phyloP scores from a whole-genome alignment of 768 basidiomycete genomes.

The Naematelia encephala region DNA sequence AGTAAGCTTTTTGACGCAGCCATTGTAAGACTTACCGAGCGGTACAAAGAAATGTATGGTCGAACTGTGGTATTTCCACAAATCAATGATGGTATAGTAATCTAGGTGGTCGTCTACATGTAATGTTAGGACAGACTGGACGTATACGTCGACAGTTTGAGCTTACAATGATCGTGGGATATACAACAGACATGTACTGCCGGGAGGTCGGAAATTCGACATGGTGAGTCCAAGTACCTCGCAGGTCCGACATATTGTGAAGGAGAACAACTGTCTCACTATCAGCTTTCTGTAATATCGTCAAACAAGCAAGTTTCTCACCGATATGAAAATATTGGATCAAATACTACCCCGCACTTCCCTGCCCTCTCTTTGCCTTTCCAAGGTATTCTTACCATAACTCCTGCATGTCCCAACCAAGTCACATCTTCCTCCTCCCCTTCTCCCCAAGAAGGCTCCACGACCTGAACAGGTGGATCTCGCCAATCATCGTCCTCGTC shows the following conservation, averaged over 20 bases:
- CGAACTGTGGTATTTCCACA: constrained; percentile 41
- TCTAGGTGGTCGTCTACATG: constrained; percentile 49
- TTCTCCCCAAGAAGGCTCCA: constrained; percentile 27
- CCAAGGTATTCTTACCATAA: constrained; percentile 44
- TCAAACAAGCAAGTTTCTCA: constrained; percentile 7
- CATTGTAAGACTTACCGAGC: constrained; percentile 20
- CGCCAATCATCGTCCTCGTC: constrained; percentile 44
- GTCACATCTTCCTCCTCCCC: constrained; percentile 32
- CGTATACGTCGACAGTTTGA: not conserved
- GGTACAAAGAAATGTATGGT: constrained; percentile 50
- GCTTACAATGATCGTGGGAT: constrained; percentile 50
- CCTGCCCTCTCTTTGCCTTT: constrained; percentile 24
- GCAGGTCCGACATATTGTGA: constrained; percentile 48
- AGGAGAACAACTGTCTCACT: constrained; percentile 43
- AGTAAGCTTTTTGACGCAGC: not conserved
- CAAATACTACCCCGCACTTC: constrained; percentile 45
- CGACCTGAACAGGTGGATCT: constrained; percentile 36
- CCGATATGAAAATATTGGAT: constrained; percentile 50
- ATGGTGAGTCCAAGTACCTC: constrained; percentile 42
- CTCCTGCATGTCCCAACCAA: constrained; percentile 49
- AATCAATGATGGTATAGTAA: constrained; percentile 46
- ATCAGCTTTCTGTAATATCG: not conserved
- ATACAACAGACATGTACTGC: constrained; percentile 47
- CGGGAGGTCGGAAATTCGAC: constrained; percentile 39
- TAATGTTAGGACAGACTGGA: constrained; percentile 8